Base-by-base conservation (phyloP, 2,329 filamentous ascomycete genomes). In the Ophiostoma sp. region DNA sequence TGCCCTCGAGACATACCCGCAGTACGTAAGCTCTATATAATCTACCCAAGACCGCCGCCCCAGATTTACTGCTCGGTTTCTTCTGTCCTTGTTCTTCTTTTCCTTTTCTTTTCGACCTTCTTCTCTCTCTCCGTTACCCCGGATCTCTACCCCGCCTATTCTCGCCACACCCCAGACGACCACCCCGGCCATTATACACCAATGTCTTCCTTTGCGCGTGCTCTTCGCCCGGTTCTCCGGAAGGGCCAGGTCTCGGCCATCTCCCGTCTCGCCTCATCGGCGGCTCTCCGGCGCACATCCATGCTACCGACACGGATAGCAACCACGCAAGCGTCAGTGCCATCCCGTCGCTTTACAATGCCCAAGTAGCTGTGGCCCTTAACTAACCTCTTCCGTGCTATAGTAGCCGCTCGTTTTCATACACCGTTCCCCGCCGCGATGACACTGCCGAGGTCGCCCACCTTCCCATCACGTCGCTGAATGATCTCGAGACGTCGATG, bases 401-500 rank as follows among this genome's bases (percentile, higher is more conserved):
- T n/a, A 79, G 79, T 72, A 72, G 77, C 69, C 85, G 87, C 73
- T 75, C 82, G 27, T 83, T 92, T 69, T 89, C 88, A 49, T 84
- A 84, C 65, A 90, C 88, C 0, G 73, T 83, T 62, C 77, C 80
- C 71, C 84, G 81, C 73, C 78, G 79, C 73, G 84, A 95, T 78
- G 87, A 96, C 74, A 16, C 44, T 18, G 65, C 47, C 38, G 88
- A 91, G 64, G 85, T 97, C 72, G 88, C 89, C 0, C 94, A 95
- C 0, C 97, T 94, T 5, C 95, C 95, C 66, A 97, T 99, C 80
- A 90, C 90, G 60, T 93, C 96, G 79, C 84, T 97, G 72, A 96
- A 92, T 74, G 95, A 99, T 80, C 89, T 91, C 69, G 95, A 99
- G 81, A 76, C 85, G 14, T 87, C 95, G 75, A 96, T 99, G 91